Evolutionary conservation across 176 grass and related monocot genomes (phyloP).

Genomic region (Oryza glumipatula): DNA sequence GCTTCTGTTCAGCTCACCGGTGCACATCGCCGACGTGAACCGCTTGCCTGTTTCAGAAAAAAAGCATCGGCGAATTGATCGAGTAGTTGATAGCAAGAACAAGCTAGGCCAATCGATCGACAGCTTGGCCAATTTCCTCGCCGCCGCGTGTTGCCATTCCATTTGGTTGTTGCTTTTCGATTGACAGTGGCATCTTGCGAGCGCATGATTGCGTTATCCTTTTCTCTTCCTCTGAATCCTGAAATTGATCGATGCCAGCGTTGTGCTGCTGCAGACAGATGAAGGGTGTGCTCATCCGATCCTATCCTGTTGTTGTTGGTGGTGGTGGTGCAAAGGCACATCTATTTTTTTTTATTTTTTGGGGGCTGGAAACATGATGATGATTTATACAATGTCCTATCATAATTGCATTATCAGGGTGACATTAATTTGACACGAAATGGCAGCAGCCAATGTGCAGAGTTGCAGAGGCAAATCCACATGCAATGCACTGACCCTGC

Average conservation of each 20-base stretch:
- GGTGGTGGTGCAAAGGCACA: not conserved
- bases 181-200: not conserved
- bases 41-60: constrained; percentile 6
- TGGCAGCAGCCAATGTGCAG: not conserved
- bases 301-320: not conserved
- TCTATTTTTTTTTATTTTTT: not conserved
- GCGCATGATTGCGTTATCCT: not conserved
- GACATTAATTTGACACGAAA: constrained; percentile 28
- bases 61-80: constrained; percentile 5
- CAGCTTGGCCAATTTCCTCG: not conserved
- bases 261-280: not conserved
- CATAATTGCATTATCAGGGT: not conserved
- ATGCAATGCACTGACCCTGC: not conserved
- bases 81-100: constrained; percentile 18
- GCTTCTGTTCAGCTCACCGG: constrained; percentile 1
- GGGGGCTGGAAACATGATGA: not conserved
- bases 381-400: not conserved
- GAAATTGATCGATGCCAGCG: not conserved
- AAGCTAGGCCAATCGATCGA: too few relatives aligned
- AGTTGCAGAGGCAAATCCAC: not conserved
- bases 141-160: not conserved
- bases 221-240: not conserved
- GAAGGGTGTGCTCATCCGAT: not conserved
- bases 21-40: constrained; percentile 43
- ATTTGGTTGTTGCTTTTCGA: not conserved